Evolutionary conservation across 768 basidiomycete species (phyloP).

Genomic region (Leccinum boreale): DNA sequence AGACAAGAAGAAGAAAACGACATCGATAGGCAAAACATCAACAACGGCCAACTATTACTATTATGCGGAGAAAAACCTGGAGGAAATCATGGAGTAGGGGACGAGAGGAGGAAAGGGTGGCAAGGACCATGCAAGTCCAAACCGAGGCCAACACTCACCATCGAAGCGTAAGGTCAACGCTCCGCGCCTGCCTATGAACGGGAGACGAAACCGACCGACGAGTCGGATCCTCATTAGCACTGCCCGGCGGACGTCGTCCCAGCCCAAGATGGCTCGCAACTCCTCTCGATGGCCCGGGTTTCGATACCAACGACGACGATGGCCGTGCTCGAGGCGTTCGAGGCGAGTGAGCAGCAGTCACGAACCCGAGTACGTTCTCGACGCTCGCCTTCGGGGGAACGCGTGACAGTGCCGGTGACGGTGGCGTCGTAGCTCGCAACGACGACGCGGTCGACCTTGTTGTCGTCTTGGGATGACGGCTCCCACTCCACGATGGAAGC

Average conservation of each 20-base stretch:
- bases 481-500: slow-evolving; percentile 19
- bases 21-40: not conserved
- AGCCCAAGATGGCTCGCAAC: not conserved
- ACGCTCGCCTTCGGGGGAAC: not conserved
- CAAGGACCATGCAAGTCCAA: not conserved
- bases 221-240: not conserved
- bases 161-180: not conserved
- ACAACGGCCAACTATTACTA: not conserved
- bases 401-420: not conserved
- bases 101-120: no score
- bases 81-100: not conserved
- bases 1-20: not conserved
- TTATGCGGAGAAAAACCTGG: not conserved
- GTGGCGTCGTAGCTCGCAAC: not conserved
- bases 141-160: not conserved
- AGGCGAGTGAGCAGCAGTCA: not conserved
- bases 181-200: slow-evolving; percentile 7
- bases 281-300: not conserved
- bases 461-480: not conserved
- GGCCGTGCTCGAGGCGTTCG: not conserved
- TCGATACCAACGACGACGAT: not conserved
- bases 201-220: slow-evolving; percentile 3
- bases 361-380: not conserved
- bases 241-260: not conserved
- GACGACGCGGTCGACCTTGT: not conserved